Percentiles rank a stretch among this genome's conserved stretches.
Conservation (phyloP, 495 filamentous ascomycete species). For the Penicillium ucsense region DNA sequence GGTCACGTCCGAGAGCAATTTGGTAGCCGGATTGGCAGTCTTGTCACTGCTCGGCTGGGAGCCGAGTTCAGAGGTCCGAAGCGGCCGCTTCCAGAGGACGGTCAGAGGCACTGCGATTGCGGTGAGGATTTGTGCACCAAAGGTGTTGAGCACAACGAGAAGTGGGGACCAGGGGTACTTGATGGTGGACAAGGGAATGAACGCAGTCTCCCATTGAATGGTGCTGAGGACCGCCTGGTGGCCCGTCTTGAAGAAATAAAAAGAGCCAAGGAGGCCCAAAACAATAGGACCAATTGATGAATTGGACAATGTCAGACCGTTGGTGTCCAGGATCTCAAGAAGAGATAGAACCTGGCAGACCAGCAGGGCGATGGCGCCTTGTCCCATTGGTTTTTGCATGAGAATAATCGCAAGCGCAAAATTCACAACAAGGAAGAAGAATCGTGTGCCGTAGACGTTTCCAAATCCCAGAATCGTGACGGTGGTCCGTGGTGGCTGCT, state of each 20-base stretch:
- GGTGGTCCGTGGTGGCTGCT: slow-evolving; percentile 32
- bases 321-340: slow-evolving; percentile 78
- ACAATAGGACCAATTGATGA: slow-evolving; percentile 75
- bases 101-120: slow-evolving; percentile 69
- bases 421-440: slow-evolving; percentile 72
- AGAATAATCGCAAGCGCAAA: slow-evolving; percentile 67
- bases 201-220: slow-evolving; percentile 97
- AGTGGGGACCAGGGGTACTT: slow-evolving; percentile 85
- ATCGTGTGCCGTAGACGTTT: slow-evolving; percentile 85
- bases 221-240: slow-evolving; percentile 81
- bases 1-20: slow-evolving; percentile 55
- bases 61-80: slow-evolving; percentile 25
- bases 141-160: slow-evolving; percentile 73
- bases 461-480: slow-evolving; percentile 83
- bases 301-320: slow-evolving; percentile 47
- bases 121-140: slow-evolving; percentile 79
- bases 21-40: slow-evolving; percentile 35
- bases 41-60: slow-evolving; percentile 16
- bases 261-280: slow-evolving; percentile 75
- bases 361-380: slow-evolving; percentile 67
- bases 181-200: slow-evolving; percentile 75
- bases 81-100: slow-evolving; percentile 72
- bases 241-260: slow-evolving; percentile 95
- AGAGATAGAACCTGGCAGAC: slow-evolving; percentile 80
- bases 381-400: slow-evolving; percentile 91